These are phyloP conservation scores for Solanum tarapatanum DNA, from an alignment of 257 asterid species.

Conservation along the genomic window DNA sequence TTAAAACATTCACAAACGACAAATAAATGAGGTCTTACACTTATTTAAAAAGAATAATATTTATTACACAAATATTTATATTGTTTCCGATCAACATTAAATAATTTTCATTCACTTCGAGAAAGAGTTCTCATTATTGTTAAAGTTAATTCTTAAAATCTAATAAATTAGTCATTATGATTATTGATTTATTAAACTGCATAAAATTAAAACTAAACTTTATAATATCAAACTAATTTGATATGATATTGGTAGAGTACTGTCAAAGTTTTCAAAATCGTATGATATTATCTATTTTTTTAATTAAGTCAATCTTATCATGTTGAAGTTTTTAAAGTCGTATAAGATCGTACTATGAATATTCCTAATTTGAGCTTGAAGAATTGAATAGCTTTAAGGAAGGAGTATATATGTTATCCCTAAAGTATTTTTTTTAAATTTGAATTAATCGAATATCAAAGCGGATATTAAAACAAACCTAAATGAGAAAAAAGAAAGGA, in stretches of 20 bases:
- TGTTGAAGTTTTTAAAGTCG: neutral
- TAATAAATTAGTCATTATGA: too few species aligned
- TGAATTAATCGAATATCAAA: neutral
- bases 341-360: neutral
- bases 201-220: neutral
- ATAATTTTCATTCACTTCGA: too few species aligned
- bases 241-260: neutral
- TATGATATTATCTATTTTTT: too few species aligned
- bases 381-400: neutral
- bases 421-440: neutral
- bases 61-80: too few species aligned
- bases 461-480: neutral
- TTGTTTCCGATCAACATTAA: too few species aligned
- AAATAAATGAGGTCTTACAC: too few species aligned
- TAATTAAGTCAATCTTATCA: too few species aligned
- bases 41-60: too few species aligned
- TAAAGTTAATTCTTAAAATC: too few species aligned
- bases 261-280: neutral
- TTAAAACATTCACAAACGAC: too few species aligned
- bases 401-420: neutral
- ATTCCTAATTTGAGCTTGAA: neutral
- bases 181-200: too few species aligned
- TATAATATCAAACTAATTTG: neutral
- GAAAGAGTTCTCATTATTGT: too few species aligned
- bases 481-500: neutral